phyloP scores from a whole-genome alignment of 495 filamentous ascomycete genomes.

The Talaromyces stipitatus region DNA sequence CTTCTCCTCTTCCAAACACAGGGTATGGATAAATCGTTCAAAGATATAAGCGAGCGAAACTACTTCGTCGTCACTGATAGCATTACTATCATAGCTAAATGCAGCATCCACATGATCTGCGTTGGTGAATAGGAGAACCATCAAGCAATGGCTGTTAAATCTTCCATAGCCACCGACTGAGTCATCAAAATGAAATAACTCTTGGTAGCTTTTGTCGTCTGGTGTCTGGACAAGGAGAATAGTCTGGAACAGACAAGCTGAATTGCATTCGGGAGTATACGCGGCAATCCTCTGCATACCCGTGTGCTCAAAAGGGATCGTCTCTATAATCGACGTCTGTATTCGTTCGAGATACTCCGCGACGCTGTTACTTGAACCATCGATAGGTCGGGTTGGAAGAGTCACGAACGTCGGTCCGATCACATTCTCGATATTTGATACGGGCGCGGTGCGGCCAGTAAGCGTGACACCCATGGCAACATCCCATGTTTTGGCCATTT shows the following conservation, averaged over 20 bases:
- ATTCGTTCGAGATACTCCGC: not conserved
- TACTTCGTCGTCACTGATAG: too few relatives aligned
- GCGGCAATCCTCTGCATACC: not conserved
- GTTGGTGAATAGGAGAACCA: too few relatives aligned
- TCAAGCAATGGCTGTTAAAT: too few relatives aligned
- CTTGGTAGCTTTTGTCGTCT: slow-evolving; percentile 39
- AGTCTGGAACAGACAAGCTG: slow-evolving; percentile 31
- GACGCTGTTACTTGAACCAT: not conserved
- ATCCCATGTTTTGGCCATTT: slow-evolving; percentile 26
- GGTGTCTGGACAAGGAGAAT: slow-evolving; percentile 45
- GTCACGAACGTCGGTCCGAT: slow-evolving; percentile 6
- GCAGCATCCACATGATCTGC: too few relatives aligned
- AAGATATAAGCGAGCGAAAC: too few relatives aligned
- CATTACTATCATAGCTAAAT: too few relatives aligned
- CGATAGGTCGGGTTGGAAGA: not conserved
- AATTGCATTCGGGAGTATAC: not conserved
- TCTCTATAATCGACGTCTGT: slow-evolving; percentile 3
- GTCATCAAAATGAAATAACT: slow-evolving; percentile 23
- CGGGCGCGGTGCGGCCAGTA: slow-evolving; percentile 16
- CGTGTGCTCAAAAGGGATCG: slow-evolving; percentile 17
- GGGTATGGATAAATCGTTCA: too few relatives aligned
- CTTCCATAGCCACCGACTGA: too few relatives aligned
- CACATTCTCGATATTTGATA: slow-evolving; percentile 1
- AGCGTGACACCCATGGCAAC: slow-evolving; percentile 32
- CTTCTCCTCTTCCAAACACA: too few relatives aligned